These are phyloP conservation scores for Polychytrium aggregatum DNA, from an alignment of 192 early-diverging fungal species.

Conservation along the genomic window DNA sequence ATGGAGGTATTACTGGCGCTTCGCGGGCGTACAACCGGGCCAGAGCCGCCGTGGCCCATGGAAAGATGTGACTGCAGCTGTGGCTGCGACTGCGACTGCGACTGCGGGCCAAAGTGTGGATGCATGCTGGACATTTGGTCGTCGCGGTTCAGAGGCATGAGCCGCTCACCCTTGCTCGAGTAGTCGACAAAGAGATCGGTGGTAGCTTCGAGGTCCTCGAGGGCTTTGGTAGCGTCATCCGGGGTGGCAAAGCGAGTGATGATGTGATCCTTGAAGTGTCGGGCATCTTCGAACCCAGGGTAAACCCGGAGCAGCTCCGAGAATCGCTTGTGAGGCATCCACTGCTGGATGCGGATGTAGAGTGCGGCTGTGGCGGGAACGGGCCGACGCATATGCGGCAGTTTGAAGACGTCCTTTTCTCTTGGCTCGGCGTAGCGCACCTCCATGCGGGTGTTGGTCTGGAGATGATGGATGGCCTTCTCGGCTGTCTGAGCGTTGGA, in stretches of 20 bases:
- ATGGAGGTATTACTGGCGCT: no score
- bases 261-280: not conserved
- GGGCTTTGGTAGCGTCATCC: not conserved
- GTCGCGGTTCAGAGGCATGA: no score
- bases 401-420: not conserved
- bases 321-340: not conserved
- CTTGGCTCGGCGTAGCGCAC: conserved; percentile 2
- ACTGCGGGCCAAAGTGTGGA: no score
- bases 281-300: conserved; percentile 4
- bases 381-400: no score
- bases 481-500: not conserved
- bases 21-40: no score
- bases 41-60: no score
- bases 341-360: not conserved
- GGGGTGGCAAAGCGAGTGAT: not conserved
- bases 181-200: conserved; percentile 6
- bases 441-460: conserved; percentile 5
- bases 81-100: no score
- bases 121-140: no score
- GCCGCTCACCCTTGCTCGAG: no score
- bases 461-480: conserved; percentile 1
- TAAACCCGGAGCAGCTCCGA: conserved; percentile 4
- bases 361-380: not conserved
- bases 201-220: conserved; percentile 3
- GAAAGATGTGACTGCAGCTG: no score